Evolutionary conservation across 148 eudicot species (phyloP).

Genomic region (Rhododendron henanense): DNA sequence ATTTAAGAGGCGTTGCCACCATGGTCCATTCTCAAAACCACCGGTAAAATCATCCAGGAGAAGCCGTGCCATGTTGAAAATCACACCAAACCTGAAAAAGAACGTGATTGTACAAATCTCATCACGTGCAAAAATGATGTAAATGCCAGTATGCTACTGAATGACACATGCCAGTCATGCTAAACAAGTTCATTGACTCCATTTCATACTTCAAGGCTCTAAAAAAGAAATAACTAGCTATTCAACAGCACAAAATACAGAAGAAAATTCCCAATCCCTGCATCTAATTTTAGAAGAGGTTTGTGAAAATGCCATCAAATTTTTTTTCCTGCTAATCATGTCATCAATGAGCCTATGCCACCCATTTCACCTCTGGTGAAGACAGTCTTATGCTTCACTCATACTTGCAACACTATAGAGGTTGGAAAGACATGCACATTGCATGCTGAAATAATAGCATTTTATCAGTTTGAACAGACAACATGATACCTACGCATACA

Average conservation of each 20-base stretch:
- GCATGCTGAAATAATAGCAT: not conserved
- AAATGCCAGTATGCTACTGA: not conserved
- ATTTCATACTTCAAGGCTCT: not conserved
- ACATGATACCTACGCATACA: conserved; percentile 72
- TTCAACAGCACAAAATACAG: not conserved
- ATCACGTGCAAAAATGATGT: not conserved
- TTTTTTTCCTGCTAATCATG: not conserved
- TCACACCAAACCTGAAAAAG: conserved; percentile 67
- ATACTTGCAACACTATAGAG: not conserved
- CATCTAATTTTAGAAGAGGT: not conserved
- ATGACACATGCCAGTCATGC: not conserved
- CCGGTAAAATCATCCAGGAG: conserved; percentile 76
- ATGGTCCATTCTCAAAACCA: conserved; percentile 81
- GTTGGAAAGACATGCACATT: not conserved
- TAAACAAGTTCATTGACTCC: not conserved
- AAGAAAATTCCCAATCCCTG: not conserved
- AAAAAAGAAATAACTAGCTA: not conserved
- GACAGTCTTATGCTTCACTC: not conserved
- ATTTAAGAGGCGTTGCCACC: conserved; percentile 88
- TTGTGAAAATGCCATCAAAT: not conserved
- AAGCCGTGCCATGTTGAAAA: conserved; percentile 86
- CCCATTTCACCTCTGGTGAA: not conserved
- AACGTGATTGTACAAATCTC: not conserved
- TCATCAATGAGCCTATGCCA: not conserved
- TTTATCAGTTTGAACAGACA: not conserved